Percentiles rank a stretch among this genome's conserved stretches.
phyloP scores from a whole-genome alignment of 2,329 filamentous ascomycete genomes.

The Sphaceloma murrayae region DNA sequence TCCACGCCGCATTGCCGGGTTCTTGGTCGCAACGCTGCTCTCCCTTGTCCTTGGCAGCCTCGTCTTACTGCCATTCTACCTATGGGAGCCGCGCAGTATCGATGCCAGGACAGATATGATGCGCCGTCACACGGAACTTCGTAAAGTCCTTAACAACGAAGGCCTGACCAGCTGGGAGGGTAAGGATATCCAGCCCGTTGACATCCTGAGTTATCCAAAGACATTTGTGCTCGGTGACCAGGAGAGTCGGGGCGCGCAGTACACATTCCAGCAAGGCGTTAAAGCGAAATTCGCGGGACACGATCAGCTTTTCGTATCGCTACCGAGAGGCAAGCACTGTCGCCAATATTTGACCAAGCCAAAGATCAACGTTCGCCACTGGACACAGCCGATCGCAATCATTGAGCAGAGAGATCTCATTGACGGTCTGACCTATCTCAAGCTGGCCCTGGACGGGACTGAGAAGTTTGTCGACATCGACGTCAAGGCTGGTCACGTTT shows the following conservation, averaged over 20 bases:
- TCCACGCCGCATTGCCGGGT: too few species aligned
- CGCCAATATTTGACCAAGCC: conserved; percentile 1
- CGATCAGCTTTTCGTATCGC: conserved; percentile 9
- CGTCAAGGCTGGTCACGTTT: neutral
- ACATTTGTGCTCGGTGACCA: neutral
- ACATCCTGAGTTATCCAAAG: conserved; percentile 11
- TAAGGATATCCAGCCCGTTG: neutral
- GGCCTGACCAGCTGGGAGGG: neutral
- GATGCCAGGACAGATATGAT: neutral
- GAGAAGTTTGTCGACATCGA: neutral
- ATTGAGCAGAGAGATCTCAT: conserved; percentile 11
- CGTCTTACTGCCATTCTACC: neutral
- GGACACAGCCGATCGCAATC: neutral
- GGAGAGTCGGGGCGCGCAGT: neutral
- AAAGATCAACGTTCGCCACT: conserved; percentile 1
- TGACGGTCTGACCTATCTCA: conserved; percentile 5
- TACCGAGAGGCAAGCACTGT: neutral
- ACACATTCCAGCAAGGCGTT: conserved; percentile 7
- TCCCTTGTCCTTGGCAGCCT: neutral
- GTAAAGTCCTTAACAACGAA: neutral
- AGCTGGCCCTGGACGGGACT: neutral
- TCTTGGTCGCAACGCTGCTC: too few species aligned
- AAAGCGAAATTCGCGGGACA: neutral
- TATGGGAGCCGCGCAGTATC: neutral
- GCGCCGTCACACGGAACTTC: neutral